Evolutionary conservation across 2,329 filamentous ascomycete species (phyloP).

Genomic region (Magnaporthales sp.): DNA sequence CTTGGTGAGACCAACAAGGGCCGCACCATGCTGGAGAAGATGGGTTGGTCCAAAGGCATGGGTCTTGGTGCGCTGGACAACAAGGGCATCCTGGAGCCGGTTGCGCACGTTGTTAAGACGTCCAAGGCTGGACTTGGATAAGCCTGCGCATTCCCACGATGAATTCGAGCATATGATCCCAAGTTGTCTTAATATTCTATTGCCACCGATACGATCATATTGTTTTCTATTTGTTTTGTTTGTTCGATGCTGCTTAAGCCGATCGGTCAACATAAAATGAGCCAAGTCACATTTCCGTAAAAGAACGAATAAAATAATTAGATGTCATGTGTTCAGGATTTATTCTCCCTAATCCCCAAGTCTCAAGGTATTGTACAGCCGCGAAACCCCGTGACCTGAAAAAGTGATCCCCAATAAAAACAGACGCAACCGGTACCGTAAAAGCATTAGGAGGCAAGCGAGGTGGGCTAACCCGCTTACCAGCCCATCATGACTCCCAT

Average conservation of each 20-base stretch:
- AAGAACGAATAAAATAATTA: not conserved
- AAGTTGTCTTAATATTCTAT: too few species aligned
- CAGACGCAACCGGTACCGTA: conserved; percentile 56
- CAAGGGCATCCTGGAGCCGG: conserved; percentile 79
- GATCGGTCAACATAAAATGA: too few species aligned
- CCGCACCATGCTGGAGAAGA: conserved; percentile 83
- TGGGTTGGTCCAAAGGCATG: conserved; percentile 89
- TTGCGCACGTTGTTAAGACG: conserved; percentile 80
- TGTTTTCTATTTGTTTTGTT: too few species aligned
- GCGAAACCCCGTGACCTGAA: conserved; percentile 62
- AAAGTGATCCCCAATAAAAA: conserved; percentile 53
- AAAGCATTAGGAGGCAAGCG: conserved; percentile 61
- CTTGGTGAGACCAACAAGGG: conserved; percentile 77
- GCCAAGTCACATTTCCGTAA: not conserved
- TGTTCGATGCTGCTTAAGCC: too few species aligned
- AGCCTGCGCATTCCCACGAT: too few species aligned
- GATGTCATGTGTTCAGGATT: conserved; percentile 41
- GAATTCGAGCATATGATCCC: too few species aligned
- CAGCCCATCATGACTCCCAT: conserved; percentile 52
- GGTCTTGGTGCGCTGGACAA: conserved; percentile 75
- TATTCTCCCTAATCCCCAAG: conserved; percentile 49
- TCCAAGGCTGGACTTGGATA: conserved; percentile 76
- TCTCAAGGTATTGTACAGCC: conserved; percentile 66
- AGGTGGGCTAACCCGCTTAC: conserved; percentile 29
- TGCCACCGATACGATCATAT: too few species aligned